Conservation (phyloP, 805 yeast species). For the Pichia manshurica region DNA sequence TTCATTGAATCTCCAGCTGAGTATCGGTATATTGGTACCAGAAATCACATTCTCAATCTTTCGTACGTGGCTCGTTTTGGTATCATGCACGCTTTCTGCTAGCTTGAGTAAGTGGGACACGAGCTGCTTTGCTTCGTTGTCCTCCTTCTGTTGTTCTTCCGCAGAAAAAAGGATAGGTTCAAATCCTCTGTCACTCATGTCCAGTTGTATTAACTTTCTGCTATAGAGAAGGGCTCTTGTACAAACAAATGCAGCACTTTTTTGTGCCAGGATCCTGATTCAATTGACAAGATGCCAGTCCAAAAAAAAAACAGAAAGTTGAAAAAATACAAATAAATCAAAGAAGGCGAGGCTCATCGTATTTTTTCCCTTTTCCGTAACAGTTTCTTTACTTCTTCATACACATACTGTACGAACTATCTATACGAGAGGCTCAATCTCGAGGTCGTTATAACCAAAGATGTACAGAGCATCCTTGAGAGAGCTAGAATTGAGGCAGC, state of each 20-base stretch:
- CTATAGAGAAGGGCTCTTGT: no score
- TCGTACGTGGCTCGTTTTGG: conserved; percentile 15
- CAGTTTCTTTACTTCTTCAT: neutral
- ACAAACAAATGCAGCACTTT: no score
- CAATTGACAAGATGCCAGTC: no score
- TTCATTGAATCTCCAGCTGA: conserved; percentile 80
- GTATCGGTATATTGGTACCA: conserved; percentile 19
- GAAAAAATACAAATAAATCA: no score
- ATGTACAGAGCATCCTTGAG: conserved; percentile 75
- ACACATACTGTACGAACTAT: no score
- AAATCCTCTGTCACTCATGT: neutral
- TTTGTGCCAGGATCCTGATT: no score
- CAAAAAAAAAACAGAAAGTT: no score
- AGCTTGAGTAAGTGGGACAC: conserved; percentile 12
- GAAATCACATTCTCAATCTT: conserved; percentile 21
- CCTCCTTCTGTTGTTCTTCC: conserved; percentile 1
- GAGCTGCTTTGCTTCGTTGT: conserved; percentile 12
- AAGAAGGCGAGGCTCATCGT: neutral
- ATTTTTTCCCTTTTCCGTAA: neutral
- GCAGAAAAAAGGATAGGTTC: neutral
- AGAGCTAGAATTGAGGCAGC: conserved; percentile 67
- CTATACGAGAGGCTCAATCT: conserved; percentile 31
- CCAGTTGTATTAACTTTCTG: no score
- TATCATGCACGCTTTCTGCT: conserved; percentile 19
- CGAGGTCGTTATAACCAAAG: conserved; percentile 62